Percentiles rank a stretch among this genome's conserved stretches.
phyloP scores from a whole-genome alignment of 257 asterid genomes.

The Cinchona pubescens region DNA sequence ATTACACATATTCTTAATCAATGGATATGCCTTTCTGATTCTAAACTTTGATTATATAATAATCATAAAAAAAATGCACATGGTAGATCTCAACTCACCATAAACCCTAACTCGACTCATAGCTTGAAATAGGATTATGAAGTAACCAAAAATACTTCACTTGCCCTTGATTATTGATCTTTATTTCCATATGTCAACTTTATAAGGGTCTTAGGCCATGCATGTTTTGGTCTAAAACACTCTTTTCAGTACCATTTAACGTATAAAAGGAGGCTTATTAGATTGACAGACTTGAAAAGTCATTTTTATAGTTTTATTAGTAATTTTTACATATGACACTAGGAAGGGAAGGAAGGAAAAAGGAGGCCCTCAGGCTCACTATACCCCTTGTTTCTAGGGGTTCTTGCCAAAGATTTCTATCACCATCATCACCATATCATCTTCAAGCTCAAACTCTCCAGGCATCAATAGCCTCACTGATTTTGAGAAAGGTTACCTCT shows the following conservation, averaged over 20 bases:
- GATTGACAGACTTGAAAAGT: slow-evolving; percentile 5
- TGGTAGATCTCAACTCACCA: slow-evolving; percentile 20
- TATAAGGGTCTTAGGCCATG: neutral
- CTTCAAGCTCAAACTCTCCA: slow-evolving; percentile 25
- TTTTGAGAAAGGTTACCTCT: slow-evolving; percentile 36
- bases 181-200: slow-evolving; percentile 7
- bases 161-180: slow-evolving; percentile 25
- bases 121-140: slow-evolving; percentile 21
- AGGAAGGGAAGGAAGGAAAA: slow-evolving; percentile 39
- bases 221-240: neutral
- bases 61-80: slow-evolving; percentile 15
- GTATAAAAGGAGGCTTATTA: neutral
- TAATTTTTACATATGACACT: slow-evolving; percentile 25
- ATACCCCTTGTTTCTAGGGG: slow-evolving; percentile 27
- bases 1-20: neutral
- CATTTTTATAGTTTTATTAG: neutral
- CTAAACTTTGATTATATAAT: neutral
- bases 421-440: slow-evolving; percentile 35
- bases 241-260: neutral
- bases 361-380: slow-evolving; percentile 30
- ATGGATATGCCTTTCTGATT: neutral
- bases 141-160: slow-evolving; percentile 36
- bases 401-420: slow-evolving; percentile 21
- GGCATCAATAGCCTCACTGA: slow-evolving; percentile 23
- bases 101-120: slow-evolving; percentile 32